These are phyloP conservation scores for Diaporthe sp. DNA, from an alignment of 2,329 filamentous ascomycete genomes.

Conservation along the genomic window DNA sequence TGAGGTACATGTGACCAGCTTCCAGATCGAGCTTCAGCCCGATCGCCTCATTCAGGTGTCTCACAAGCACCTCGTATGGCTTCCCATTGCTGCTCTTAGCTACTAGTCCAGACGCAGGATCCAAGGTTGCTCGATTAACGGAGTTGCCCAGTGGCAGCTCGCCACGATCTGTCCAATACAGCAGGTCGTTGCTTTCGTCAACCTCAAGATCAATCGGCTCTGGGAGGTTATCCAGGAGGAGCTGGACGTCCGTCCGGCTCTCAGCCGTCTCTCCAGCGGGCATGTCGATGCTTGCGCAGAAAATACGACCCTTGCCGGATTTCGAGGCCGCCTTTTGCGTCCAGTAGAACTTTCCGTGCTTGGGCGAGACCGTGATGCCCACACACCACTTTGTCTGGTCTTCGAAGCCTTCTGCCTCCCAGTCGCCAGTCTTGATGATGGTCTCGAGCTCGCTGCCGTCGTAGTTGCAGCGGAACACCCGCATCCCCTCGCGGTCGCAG, in stretches of 20 bases:
- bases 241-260: conserved; percentile 56
- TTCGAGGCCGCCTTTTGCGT: conserved; percentile 71
- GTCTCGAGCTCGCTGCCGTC: conserved; percentile 56
- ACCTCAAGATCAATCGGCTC: conserved; percentile 71
- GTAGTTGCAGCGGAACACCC: conserved; percentile 54
- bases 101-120: conserved; percentile 19
- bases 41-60: conserved; percentile 41
- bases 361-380: conserved; percentile 63
- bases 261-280: conserved; percentile 47
- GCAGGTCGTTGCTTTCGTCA: conserved; percentile 55
- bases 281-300: conserved; percentile 60
- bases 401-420: conserved; percentile 40
- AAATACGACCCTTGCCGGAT: conserved; percentile 64
- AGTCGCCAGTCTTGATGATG: conserved; percentile 50
- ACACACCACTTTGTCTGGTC: conserved; percentile 65
- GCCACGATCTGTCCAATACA: conserved; percentile 74
- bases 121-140: conserved; percentile 57
- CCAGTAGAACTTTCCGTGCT: conserved; percentile 67
- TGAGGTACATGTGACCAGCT: conserved; percentile 35
- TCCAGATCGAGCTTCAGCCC: conserved; percentile 39
- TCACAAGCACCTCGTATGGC: conserved; percentile 40
- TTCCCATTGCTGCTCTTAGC: neutral
- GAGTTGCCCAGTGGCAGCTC: conserved; percentile 68
- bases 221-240: conserved; percentile 59
- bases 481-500: conserved; percentile 59